Conservation (phyloP, 768 basidiomycete species). For the Tylopilus plumbeoviolaceoides region DNA sequence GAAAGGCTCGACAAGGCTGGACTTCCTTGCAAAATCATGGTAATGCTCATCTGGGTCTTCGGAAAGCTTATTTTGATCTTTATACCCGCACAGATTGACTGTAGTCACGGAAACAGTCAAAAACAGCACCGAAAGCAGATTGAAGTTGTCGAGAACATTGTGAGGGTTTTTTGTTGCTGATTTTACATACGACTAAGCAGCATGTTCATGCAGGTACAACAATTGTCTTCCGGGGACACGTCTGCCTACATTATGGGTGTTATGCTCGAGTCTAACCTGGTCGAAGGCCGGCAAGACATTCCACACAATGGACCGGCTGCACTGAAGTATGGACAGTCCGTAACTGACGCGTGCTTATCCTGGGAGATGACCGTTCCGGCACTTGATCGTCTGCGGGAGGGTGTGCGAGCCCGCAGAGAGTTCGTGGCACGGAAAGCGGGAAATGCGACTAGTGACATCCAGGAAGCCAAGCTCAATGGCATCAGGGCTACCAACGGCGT, state of each 20-base stretch:
- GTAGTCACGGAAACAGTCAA: slow-evolving; percentile 93
- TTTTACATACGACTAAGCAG: slow-evolving; percentile 11
- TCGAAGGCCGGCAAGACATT: slow-evolving; percentile 85
- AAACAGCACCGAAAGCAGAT: slow-evolving; percentile 90
- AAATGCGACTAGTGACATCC: slow-evolving; percentile 3
- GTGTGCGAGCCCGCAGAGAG: slow-evolving; percentile 72
- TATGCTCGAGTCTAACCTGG: slow-evolving; percentile 93
- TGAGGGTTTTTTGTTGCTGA: slow-evolving; percentile 34
- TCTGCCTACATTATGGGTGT: slow-evolving; percentile 78
- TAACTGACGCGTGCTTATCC: slow-evolving; percentile 86
- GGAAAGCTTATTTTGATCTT: background rate
- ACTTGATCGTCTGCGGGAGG: slow-evolving; percentile 82
- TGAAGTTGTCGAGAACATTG: slow-evolving; percentile 87
- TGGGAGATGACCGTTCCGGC: slow-evolving; percentile 85
- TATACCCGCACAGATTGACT: slow-evolving; percentile 65
- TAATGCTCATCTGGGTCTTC: slow-evolving; percentile 30
- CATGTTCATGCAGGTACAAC: slow-evolving; percentile 49
- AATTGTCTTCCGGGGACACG: slow-evolving; percentile 70
- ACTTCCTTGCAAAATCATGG: slow-evolving; percentile 82
- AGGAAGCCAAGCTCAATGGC: slow-evolving; percentile 14
- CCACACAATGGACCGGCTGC: slow-evolving; percentile 65
- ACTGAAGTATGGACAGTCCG: slow-evolving; percentile 79
- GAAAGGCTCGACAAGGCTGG: slow-evolving; percentile 77
- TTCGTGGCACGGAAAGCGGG: slow-evolving; percentile 36
- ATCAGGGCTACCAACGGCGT: slow-evolving; percentile 14